Percentiles rank a stretch among this genome's conserved stretches.
Evolutionary conservation across 2,329 filamentous ascomycete genomes (phyloP).

Genomic region (Alternaria infectoria): DNA sequence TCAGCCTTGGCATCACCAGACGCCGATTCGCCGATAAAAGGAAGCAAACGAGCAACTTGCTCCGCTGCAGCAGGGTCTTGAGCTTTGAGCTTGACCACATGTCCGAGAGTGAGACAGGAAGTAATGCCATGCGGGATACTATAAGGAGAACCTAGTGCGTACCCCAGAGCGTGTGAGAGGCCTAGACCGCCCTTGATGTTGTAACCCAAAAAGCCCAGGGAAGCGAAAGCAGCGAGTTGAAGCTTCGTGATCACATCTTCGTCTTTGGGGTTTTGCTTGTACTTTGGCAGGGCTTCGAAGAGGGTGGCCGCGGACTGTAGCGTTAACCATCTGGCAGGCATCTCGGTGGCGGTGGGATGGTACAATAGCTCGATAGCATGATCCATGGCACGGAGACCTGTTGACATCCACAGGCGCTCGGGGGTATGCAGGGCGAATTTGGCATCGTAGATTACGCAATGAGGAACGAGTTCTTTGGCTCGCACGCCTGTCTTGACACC

Average conservation of each 20-base stretch:
- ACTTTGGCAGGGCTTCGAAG: slow-evolving; percentile 57
- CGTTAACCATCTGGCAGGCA: slow-evolving; percentile 56
- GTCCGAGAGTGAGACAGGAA: slow-evolving; percentile 60
- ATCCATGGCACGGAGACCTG: slow-evolving; percentile 61
- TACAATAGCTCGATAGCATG: slow-evolving; percentile 63
- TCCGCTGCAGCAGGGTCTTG: slow-evolving; percentile 52
- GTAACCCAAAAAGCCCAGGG: slow-evolving; percentile 57
- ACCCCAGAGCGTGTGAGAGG: slow-evolving; percentile 55
- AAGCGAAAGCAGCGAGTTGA: slow-evolving; percentile 60
- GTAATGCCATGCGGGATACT: slow-evolving; percentile 64
- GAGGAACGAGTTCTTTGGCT: slow-evolving; percentile 52
- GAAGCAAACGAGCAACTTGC: slow-evolving; percentile 54
- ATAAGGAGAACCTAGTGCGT: slow-evolving; percentile 63
- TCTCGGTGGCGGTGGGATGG: slow-evolving; percentile 59
- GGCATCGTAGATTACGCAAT: slow-evolving; percentile 61
- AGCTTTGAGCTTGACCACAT: slow-evolving; percentile 62
- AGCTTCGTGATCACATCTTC: slow-evolving; percentile 58
- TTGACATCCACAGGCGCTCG: slow-evolving; percentile 56
- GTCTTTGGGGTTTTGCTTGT: slow-evolving; percentile 54
- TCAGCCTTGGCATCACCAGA: slow-evolving; percentile 53
- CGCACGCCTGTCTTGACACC: slow-evolving; percentile 59
- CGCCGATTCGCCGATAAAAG: slow-evolving; percentile 50
- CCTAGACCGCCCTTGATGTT: slow-evolving; percentile 60
- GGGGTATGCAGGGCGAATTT: slow-evolving; percentile 60
- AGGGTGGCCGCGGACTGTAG: slow-evolving; percentile 55